Evolutionary conservation across 1,284 basidiomycete genomes (phyloP).

Genomic region (Sporisorium reilianum): DNA sequence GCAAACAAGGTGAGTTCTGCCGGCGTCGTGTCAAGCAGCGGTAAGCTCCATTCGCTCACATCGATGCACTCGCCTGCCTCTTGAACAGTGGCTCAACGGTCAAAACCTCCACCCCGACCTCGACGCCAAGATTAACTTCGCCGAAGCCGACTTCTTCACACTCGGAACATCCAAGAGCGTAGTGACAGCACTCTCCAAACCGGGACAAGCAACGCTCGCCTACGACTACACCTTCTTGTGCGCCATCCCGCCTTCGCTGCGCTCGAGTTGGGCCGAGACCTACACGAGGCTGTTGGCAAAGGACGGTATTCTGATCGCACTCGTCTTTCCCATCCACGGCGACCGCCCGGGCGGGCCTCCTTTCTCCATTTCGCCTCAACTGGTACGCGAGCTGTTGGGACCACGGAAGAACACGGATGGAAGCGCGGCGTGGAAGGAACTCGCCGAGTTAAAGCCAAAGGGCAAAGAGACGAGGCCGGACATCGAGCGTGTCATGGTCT

Average conservation of each 20-base stretch:
- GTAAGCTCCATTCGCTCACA: background rate
- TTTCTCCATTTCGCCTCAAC: conserved; percentile 47
- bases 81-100: conserved; percentile 41
- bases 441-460: conserved; percentile 42
- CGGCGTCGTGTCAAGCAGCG: background rate
- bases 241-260: conserved; percentile 52
- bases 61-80: background rate
- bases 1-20: conserved; percentile 39
- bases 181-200: conserved; percentile 18
- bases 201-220: conserved; percentile 25
- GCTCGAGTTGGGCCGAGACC: conserved; percentile 50
- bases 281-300: conserved; percentile 50
- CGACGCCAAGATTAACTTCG: conserved; percentile 27
- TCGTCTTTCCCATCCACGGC: conserved; percentile 59
- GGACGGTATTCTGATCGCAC: conserved; percentile 46
- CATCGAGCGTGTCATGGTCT: conserved; percentile 53
- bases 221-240: conserved; percentile 64
- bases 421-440: conserved; percentile 38
- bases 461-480: conserved; percentile 36
- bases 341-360: conserved; percentile 56
- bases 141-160: conserved; percentile 51
- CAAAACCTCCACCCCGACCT: conserved; percentile 23
- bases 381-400: conserved; percentile 38
- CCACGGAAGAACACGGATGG: conserved; percentile 25
- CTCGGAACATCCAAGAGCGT: conserved; percentile 31